A percentile compares a stretch with the other conserved stretches of the same genome.
Evolutionary conservation across 208 protist genomes (phyloP).

Genomic region (Dictyostelium gargantuum): DNA sequence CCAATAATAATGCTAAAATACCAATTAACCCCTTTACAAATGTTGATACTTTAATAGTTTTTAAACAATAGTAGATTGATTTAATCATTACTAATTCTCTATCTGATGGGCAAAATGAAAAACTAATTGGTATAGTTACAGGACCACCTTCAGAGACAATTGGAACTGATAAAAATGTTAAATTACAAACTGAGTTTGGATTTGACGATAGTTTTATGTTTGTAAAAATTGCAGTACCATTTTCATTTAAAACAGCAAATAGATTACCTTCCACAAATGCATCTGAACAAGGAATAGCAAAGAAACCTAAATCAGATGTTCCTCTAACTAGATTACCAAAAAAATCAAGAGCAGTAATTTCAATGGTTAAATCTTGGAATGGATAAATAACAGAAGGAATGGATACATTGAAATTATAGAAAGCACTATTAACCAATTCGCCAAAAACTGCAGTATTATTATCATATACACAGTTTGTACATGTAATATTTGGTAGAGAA

Average conservation of each 20-base stretch:
- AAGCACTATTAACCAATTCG: background rate
- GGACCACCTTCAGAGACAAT: background rate
- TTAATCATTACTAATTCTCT: background rate
- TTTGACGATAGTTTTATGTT: background rate
- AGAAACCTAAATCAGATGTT: slow-evolving; percentile 6
- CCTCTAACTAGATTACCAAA: slow-evolving; percentile 20
- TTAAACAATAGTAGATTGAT: slow-evolving; percentile 17
- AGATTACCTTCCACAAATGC: background rate
- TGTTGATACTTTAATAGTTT: background rate
- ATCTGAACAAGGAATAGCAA: slow-evolving; percentile 18
- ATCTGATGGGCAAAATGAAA: background rate
- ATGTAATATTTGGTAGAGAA: background rate
- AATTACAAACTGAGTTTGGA: background rate
- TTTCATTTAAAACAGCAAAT: background rate
- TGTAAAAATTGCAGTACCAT: background rate
- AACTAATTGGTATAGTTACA: background rate
- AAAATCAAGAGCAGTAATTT: background rate
- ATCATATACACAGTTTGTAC: background rate
- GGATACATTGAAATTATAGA: slow-evolving; percentile 7
- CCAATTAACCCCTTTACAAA: background rate
- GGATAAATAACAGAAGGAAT: background rate
- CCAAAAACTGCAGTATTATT: slow-evolving; percentile 28
- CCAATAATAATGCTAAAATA: background rate
- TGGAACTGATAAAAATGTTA: slow-evolving; percentile 44
- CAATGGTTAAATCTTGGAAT: slow-evolving; percentile 4